Percentiles rank a stretch among this genome's conserved stretches.
Evolutionary conservation across 2,329 filamentous ascomycete species (phyloP).

Genomic region (Ascochyta koolunga): DNA sequence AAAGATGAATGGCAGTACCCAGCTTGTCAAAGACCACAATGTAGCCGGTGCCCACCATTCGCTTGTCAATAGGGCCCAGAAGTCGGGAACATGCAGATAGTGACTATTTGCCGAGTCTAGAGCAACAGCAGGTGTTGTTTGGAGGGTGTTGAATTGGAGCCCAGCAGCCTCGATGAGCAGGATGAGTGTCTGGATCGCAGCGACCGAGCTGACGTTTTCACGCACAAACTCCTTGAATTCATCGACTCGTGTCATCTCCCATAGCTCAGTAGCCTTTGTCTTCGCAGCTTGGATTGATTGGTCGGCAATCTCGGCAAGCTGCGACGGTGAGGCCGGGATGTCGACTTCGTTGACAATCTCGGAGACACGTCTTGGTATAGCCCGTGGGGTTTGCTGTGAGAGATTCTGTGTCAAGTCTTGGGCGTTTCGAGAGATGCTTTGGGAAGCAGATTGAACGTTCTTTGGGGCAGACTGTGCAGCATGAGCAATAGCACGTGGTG

Average conservation of each 20-base stretch:
- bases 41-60: constrained; percentile 84
- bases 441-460: constrained; percentile 5
- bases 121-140: constrained; percentile 71
- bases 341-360: constrained; percentile 55
- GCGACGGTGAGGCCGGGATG: constrained; percentile 77
- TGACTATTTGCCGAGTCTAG: constrained; percentile 63
- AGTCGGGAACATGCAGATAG: constrained; percentile 74
- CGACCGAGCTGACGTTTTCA: constrained; percentile 73
- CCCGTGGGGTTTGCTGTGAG: constrained; percentile 37
- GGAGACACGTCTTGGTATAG: constrained; percentile 61
- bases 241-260: constrained; percentile 69
- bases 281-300: constrained; percentile 73
- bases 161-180: constrained; percentile 70
- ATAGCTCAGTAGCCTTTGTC: constrained; percentile 67
- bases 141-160: constrained; percentile 73
- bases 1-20: constrained; percentile 70
- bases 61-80: constrained; percentile 76
- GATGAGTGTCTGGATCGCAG: constrained; percentile 46
- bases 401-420: constrained; percentile 8
- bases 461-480: constrained; percentile 36
- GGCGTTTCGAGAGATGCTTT: constrained; percentile 3
- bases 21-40: constrained; percentile 76
- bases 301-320: constrained; percentile 64
- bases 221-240: constrained; percentile 71
- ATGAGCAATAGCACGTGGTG: constrained; percentile 7